phyloP scores from a whole-genome alignment of 495 filamentous ascomycete species.

The Friedmanniomyces endolithicus region DNA sequence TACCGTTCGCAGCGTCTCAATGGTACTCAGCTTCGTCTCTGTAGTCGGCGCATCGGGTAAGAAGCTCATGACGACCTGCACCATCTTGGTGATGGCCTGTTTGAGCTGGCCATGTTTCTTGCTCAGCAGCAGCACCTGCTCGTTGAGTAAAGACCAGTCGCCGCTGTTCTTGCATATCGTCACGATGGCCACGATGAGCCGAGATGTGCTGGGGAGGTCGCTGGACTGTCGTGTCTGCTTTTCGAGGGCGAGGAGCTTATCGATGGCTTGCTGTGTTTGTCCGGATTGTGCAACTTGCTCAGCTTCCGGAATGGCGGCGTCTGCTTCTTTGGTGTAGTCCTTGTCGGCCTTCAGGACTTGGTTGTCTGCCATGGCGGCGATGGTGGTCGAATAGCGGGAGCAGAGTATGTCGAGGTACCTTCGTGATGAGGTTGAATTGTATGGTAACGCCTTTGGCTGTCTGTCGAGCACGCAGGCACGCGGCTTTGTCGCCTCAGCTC shows the following conservation, averaged over 20 bases:
- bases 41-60: constrained; percentile 66
- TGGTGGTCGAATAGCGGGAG: not conserved
- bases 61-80: constrained; percentile 88
- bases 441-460: not conserved
- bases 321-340: constrained; percentile 80
- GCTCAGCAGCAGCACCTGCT: constrained; percentile 86
- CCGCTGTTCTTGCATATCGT: constrained; percentile 85
- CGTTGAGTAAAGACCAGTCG: constrained; percentile 87
- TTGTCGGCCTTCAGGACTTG: constrained; percentile 53
- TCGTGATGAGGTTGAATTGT: not conserved
- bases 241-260: constrained; percentile 82
- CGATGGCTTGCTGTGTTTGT: constrained; percentile 51
- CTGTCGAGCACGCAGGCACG: no score
- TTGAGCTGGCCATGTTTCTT: constrained; percentile 99
- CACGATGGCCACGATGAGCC: constrained; percentile 73
- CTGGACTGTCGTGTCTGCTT: constrained; percentile 96
- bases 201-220: constrained; percentile 86
- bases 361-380: constrained; percentile 43
- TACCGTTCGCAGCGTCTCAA: constrained; percentile 88
- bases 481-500: no score
- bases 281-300: constrained; percentile 52
- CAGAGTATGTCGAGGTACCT: no score
- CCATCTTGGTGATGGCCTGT: constrained; percentile 97
- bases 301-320: constrained; percentile 79
- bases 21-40: constrained; percentile 81